phyloP scores from a whole-genome alignment of 2,329 filamentous ascomycete genomes.

The Neofusicoccum kwambonambiense region DNA sequence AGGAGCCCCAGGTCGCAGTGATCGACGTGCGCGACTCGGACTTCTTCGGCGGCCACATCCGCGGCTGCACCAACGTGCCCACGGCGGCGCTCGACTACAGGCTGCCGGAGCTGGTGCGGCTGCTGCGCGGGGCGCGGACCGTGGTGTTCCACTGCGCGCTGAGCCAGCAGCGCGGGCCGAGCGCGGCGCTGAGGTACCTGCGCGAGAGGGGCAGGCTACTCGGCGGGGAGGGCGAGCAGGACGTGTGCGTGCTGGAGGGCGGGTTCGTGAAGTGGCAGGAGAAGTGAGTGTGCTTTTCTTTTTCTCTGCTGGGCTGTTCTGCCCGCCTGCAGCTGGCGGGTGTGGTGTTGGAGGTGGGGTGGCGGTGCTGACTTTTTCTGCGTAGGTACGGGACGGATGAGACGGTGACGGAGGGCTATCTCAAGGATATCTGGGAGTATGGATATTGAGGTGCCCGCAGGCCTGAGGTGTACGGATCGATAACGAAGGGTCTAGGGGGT shows the following conservation, averaged over 20 bases:
- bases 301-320: not conserved
- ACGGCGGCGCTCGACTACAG: slow-evolving; percentile 69
- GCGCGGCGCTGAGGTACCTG: slow-evolving; percentile 77
- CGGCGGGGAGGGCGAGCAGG: slow-evolving; percentile 51
- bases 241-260: slow-evolving; percentile 75
- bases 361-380: not conserved
- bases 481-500: slow-evolving; percentile 5
- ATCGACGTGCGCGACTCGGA: slow-evolving; percentile 91
- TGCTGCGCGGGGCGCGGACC: slow-evolving; percentile 71
- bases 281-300: slow-evolving; percentile 43
- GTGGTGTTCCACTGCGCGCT: slow-evolving; percentile 95
- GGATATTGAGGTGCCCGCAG: slow-evolving; percentile 28
- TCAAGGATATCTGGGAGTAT: slow-evolving; percentile 79
- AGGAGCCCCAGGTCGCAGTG: slow-evolving; percentile 57
- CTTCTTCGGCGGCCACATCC: slow-evolving; percentile 87
- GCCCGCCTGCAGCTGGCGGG: no score
- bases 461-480: not conserved
- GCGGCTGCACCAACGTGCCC: slow-evolving; percentile 72
- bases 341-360: not conserved
- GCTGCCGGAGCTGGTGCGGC: slow-evolving; percentile 79
- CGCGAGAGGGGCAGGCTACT: slow-evolving; percentile 62
- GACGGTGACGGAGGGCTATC: slow-evolving; percentile 78
- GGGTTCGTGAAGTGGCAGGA: slow-evolving; percentile 93
- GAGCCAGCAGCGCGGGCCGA: slow-evolving; percentile 85
- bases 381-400: slow-evolving; percentile 68